These are phyloP conservation scores for Cyberlindnera mrakii DNA, from an alignment of 805 yeast species.

Conservation along the genomic window DNA sequence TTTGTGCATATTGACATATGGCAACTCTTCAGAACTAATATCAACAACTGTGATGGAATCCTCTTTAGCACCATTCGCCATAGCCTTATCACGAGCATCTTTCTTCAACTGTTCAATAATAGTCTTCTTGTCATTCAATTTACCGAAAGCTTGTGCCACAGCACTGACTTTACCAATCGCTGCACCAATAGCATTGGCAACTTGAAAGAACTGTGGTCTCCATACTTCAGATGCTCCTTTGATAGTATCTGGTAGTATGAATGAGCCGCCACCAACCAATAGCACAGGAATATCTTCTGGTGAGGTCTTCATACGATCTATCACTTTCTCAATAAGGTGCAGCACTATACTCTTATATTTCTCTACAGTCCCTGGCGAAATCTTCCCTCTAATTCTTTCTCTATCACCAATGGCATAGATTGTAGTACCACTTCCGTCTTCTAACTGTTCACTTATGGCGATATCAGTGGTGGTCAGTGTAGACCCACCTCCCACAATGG, in stretches of 20 bases:
- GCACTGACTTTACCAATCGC: slow-evolving; percentile 41
- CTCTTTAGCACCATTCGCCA: slow-evolving; percentile 23
- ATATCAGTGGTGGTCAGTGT: slow-evolving; percentile 35
- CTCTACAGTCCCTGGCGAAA: slow-evolving; percentile 11
- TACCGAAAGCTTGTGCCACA: slow-evolving; percentile 16
- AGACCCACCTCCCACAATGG: slow-evolving; percentile 39
- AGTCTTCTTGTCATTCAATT: slow-evolving; percentile 15
- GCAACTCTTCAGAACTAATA: slow-evolving; percentile 25
- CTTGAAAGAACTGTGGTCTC: slow-evolving; percentile 37
- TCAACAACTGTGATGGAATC: slow-evolving; percentile 24
- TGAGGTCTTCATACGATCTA: slow-evolving; percentile 39
- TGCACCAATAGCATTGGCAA: slow-evolving; percentile 49
- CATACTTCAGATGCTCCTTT: slow-evolving; percentile 39
- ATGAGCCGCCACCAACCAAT: slow-evolving; percentile 47
- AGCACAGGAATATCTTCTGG: slow-evolving; percentile 38
- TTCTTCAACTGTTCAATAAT: slow-evolving; percentile 18
- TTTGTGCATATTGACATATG: slow-evolving; percentile 28
- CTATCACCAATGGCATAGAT: slow-evolving; percentile 25
- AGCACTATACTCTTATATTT: slow-evolving; percentile 11
- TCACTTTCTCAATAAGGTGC: slow-evolving; percentile 26
- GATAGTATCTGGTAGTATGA: slow-evolving; percentile 32
- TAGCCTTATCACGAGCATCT: slow-evolving; percentile 20
- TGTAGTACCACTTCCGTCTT: slow-evolving; percentile 9
- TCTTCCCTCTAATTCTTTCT: slow-evolving; percentile 21
- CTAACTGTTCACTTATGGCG: slow-evolving; percentile 20